Conservation (phyloP, 176 grass and related monocot genomes). For the Zea mays region DNA sequence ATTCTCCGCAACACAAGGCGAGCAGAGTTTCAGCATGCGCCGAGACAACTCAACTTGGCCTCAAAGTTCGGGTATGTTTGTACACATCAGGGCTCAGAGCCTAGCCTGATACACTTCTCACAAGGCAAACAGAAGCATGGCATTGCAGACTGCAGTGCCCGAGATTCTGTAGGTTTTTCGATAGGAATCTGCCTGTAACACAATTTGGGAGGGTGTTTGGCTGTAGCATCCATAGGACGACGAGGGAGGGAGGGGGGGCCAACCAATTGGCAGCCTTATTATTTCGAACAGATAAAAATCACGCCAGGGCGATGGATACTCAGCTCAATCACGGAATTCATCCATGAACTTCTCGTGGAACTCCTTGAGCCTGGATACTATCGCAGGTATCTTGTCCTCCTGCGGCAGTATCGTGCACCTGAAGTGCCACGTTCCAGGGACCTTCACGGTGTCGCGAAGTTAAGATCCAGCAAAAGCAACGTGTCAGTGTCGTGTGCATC, state of each 20-base stretch:
- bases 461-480: constrained; percentile 12
- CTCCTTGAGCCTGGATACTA: constrained; percentile 67
- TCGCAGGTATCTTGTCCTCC: constrained; percentile 75
- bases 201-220: background rate
- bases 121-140: constrained; percentile 22
- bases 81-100: constrained; percentile 20
- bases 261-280: constrained; percentile 17
- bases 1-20: constrained; percentile 22
- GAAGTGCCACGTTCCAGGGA: constrained; percentile 76
- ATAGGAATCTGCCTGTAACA: background rate
- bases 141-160: background rate
- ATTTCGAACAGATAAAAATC: constrained; percentile 4
- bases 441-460: constrained; percentile 35
- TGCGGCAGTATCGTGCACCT: constrained; percentile 79
- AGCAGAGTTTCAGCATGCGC: constrained; percentile 29
- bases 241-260: background rate
- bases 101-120: constrained; percentile 3
- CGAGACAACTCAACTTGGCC: background rate
- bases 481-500: background rate
- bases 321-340: constrained; percentile 54
- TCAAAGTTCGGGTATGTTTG: constrained; percentile 25
- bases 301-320: background rate
- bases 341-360: constrained; percentile 81
- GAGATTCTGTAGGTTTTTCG: constrained; percentile 22
- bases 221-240: constrained; percentile 23